phyloP scores from a whole-genome alignment of 2,329 filamentous ascomycete species.

The Aschersonia sp. region DNA sequence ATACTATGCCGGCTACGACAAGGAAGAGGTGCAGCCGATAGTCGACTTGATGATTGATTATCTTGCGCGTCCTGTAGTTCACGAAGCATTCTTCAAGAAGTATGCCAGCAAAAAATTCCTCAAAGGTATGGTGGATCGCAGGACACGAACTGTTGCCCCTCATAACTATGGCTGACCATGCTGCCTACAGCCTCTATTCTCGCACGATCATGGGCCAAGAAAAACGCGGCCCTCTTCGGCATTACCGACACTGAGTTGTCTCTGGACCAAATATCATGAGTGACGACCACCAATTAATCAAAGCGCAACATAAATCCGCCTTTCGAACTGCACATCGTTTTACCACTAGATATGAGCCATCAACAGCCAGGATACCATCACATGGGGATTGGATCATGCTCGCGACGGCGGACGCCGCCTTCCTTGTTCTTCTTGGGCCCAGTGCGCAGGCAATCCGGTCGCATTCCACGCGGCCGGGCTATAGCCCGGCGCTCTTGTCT shows the following conservation, averaged over 20 bases:
- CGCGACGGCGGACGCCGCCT: too few relatives aligned
- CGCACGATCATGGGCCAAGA: slow-evolving; percentile 86
- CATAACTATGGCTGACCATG: not conserved
- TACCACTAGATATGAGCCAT: slow-evolving; percentile 11
- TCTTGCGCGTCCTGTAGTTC: slow-evolving; percentile 73
- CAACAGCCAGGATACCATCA: not conserved
- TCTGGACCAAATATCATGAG: slow-evolving; percentile 31
- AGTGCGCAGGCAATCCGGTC: too few relatives aligned
- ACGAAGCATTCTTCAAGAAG: slow-evolving; percentile 99
- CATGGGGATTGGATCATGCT: too few relatives aligned
- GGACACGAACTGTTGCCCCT: not conserved
- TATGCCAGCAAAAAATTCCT: slow-evolving; percentile 99
- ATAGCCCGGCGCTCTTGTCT: too few relatives aligned
- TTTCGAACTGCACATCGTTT: slow-evolving; percentile 4
- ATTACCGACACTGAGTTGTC: slow-evolving; percentile 34
- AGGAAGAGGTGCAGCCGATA: slow-evolving; percentile 85
- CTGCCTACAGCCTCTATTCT: slow-evolving; percentile 62
- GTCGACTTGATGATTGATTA: slow-evolving; percentile 95
- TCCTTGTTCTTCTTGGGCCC: too few relatives aligned
- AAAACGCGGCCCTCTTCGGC: slow-evolving; percentile 45
- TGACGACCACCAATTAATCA: slow-evolving; percentile 2
- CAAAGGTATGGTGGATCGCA: slow-evolving; percentile 58
- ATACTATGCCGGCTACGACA: slow-evolving; percentile 86
- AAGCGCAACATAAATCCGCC: slow-evolving; percentile 1
- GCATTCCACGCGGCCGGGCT: too few relatives aligned